phyloP scores from a whole-genome alignment of 139 green algal genomes.

The Coccomyxa sp. region DNA sequence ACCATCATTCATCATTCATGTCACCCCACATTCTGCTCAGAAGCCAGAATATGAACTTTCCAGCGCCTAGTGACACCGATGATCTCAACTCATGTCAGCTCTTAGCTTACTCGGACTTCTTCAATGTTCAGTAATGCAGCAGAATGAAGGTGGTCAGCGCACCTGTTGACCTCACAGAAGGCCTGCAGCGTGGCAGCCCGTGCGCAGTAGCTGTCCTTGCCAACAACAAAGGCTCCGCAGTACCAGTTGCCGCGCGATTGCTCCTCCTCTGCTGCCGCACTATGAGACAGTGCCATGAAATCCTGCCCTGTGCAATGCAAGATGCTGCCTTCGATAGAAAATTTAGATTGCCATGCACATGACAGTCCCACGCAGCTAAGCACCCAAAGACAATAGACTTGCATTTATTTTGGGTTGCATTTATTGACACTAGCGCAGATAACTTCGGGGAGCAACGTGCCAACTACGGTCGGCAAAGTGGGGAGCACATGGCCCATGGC shows the following conservation, averaged over 20 bases:
- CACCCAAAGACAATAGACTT: no score
- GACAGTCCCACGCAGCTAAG: no score
- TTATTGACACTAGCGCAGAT: no score
- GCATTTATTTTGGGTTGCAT: no score
- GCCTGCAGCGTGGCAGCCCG: slow-evolving; percentile 33
- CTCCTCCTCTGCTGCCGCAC: neutral
- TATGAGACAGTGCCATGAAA: slow-evolving; percentile 1
- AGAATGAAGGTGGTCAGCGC: no score
- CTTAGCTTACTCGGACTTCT: neutral
- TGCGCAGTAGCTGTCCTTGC: slow-evolving; percentile 28
- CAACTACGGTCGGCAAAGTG: no score
- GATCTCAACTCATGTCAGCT: neutral
- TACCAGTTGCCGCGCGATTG: slow-evolving; percentile 1
- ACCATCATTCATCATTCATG: neutral
- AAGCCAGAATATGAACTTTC: no score
- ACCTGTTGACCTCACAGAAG: slow-evolving; percentile 44
- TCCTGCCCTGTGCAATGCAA: neutral
- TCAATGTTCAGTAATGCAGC: no score
- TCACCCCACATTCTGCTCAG: neutral
- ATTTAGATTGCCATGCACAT: no score
- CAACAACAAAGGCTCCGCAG: slow-evolving; percentile 29
- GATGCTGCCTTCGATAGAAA: no score
- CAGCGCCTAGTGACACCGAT: neutral
- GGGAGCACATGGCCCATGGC: no score
- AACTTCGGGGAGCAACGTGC: no score